Percentiles rank a stretch among this genome's conserved stretches.
These are phyloP conservation scores for Nothophytophthora sp. DNA, from an alignment of 352 stramenopile genomes.

Conservation along the genomic window DNA sequence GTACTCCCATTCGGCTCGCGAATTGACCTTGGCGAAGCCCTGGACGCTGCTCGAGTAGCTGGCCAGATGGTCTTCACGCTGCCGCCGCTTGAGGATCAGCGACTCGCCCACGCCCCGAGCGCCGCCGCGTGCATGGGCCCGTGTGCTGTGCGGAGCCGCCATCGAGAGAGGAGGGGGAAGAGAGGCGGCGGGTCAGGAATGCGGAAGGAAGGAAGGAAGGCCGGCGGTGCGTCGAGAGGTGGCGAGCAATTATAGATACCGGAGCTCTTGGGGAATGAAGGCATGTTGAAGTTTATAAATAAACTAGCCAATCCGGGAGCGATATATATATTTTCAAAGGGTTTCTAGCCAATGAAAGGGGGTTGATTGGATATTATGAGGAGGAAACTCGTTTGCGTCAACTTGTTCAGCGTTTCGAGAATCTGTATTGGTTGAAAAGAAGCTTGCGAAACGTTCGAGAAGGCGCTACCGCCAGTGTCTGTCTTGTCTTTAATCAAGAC, in stretches of 20 bases:
- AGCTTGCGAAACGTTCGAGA: too few species aligned
- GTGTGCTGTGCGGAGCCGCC: slow-evolving; percentile 11
- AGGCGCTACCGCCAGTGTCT: background rate
- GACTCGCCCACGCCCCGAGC: slow-evolving; percentile 64
- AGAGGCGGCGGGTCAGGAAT: background rate
- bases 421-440: slow-evolving; percentile 3
- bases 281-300: slow-evolving; percentile 4
- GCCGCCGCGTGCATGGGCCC: slow-evolving; percentile 3
- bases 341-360: slow-evolving; percentile 1
- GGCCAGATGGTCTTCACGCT: slow-evolving; percentile 66
- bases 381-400: background rate
- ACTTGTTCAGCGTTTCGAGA: background rate
- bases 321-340: too few species aligned
- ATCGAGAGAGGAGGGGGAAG: slow-evolving; percentile 4
- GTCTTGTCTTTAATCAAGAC: too few species aligned
- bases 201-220: too few species aligned
- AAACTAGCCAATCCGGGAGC: too few species aligned
- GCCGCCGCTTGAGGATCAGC: slow-evolving; percentile 70
- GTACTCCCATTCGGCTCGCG: slow-evolving; percentile 75
- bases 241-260: too few species aligned
- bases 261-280: too few species aligned
- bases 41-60: slow-evolving; percentile 58
- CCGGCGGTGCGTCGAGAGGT: too few species aligned
- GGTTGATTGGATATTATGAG: background rate
- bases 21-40: slow-evolving; percentile 46